Conservation (phyloP, 192 early-diverging fungal genomes). For the Coemansia sp. region DNA sequence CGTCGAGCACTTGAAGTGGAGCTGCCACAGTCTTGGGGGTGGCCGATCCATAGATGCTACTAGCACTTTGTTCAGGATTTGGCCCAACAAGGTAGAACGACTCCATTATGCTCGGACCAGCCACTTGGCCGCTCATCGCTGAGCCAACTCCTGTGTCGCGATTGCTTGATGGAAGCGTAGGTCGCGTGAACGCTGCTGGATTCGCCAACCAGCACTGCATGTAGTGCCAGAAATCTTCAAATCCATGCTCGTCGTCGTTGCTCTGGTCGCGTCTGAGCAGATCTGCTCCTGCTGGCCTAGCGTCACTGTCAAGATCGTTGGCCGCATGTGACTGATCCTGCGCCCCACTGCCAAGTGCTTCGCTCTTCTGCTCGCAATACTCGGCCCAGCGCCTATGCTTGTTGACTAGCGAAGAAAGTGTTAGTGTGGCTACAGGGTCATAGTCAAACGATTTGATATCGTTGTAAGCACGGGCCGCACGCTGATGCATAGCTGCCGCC, state of each 20-base stretch:
- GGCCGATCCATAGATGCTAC: slow-evolving; percentile 24
- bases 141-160: background rate
- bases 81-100: slow-evolving; percentile 56
- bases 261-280: background rate
- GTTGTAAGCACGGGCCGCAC: slow-evolving; percentile 35
- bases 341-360: background rate
- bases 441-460: slow-evolving; percentile 30
- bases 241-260: slow-evolving; percentile 37
- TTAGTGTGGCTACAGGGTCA: slow-evolving; percentile 49
- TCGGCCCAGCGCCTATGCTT: slow-evolving; percentile 52
- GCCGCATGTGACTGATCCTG: background rate
- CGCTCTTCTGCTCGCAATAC: slow-evolving; percentile 39
- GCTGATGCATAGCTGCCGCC: slow-evolving; percentile 29
- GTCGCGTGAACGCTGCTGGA: slow-evolving; percentile 47
- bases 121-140: background rate
- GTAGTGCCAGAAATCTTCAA: slow-evolving; percentile 59
- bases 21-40: background rate
- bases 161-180: slow-evolving; percentile 13
- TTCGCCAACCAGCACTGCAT: slow-evolving; percentile 58
- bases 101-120: slow-evolving; percentile 45
- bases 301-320: background rate
- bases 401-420: slow-evolving; percentile 40
- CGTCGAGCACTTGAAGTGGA: slow-evolving; percentile 26
- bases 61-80: slow-evolving; percentile 41
- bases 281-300: background rate